Evolutionary conservation across 768 basidiomycete genomes (phyloP), one percentile per base, ranked within the genome.

Genomic region (Mycena filopes): DNA sequence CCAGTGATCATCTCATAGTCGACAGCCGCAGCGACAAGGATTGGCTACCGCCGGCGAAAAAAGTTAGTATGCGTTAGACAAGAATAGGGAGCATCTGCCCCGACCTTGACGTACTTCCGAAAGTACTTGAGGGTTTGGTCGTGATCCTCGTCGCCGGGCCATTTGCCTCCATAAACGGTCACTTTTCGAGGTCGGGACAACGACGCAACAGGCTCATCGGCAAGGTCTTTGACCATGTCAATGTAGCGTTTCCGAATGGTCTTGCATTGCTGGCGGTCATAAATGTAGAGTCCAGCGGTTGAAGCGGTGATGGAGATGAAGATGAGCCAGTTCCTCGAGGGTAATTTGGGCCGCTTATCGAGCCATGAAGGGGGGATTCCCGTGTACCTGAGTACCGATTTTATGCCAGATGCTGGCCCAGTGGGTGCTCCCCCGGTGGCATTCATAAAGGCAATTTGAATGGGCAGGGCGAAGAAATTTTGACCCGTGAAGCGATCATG

Each of bases 61-160:
- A 18, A 57, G 46, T 72, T 16, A 58, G 45, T 36, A 42, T 67
- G 42, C 42, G 49, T 49, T 31, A 47, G 51, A 48, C 45, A 61
- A 23, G 51, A 38, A 18, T 66, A 67, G 72, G 68, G 56, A 70
- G 60, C 33, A 60, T 58, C 42, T 57, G 56, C 59, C 49, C 88
- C 68, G 68, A 98, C 98, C 92, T 98, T 97, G 82, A 98, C 88
- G 79, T 98, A 99, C 83, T 93, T 95, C 77, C 93, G 91, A 82
- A 99, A 99, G 82, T 95, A 94, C 79, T 84, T 89, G 76, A 94
- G 81, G 60, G 89, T 85, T 63, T 92, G 86, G 75, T 96, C 89
- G 67, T 90, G 89, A 74, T 98, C 96, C 71, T 96, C 94, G 76
- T 99, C 98, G 28, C 93, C 96, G 0, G 96, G 96, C 89, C 96